Evolutionary conservation across 331 rosid species (phyloP), one percentile per base, ranked within the genome.

Genomic region (Prunus yedoensis): DNA sequence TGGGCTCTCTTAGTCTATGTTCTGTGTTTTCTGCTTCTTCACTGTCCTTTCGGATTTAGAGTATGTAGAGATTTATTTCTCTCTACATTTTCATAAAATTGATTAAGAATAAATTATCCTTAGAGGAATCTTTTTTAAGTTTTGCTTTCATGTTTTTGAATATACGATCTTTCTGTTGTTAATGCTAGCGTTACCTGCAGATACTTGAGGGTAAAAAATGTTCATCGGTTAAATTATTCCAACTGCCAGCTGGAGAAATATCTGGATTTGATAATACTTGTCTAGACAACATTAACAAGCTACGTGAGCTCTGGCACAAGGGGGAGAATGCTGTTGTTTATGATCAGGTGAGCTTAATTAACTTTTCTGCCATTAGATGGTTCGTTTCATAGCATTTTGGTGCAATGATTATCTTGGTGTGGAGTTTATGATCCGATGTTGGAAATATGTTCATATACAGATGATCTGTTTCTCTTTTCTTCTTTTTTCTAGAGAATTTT

Each of bases 261-360:
- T 70, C 81, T 50, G 85, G 74, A 47, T 64, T 77, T 28, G 73
- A 70, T 73, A 66, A 49, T 79, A 68, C 56, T 75, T 66, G 71
- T 81, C 78, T 79, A 70, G 86, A 83, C 65, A 81, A 82, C 21
- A 78, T 89, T 47, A 85, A 81, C 79, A 91, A 83, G 84, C 82
- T 89, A 30, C 78, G 80, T 3, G 75, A 89, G 62, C 78, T 77
- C 74, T 85, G 89, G 91, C 83, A 70, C 53, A 80, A 67, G 74
- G 72, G 80, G 66, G 84, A 51, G 81, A 87, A 84, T 81, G 90
- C 94, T 73, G 77, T 87, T 77, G 70, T 89, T 60, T 90, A 89
- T 81, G 88, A 85, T 72, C 88, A 87, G 78, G 93, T 89, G 53
- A 80, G 85, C 50, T 62, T 70, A 58, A 60, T 38, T 63, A 77